Evolutionary conservation across 148 eudicot genomes (phyloP).

Genomic region (Diospyros kaki): DNA sequence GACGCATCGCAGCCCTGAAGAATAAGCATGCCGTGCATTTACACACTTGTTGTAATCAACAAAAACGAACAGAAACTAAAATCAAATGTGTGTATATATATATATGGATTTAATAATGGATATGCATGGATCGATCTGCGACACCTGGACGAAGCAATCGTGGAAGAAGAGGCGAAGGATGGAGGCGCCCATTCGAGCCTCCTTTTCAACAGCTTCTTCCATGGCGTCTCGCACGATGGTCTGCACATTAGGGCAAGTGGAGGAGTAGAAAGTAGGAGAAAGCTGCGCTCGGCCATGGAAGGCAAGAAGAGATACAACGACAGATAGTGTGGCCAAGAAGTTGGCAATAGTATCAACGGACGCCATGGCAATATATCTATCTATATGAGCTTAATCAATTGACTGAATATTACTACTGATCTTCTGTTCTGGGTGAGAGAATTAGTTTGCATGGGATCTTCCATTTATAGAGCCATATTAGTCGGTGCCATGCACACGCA

Average conservation of each 20-base stretch:
- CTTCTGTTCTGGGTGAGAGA: too few species aligned
- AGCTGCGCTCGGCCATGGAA: slow-evolving; percentile 12
- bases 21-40: slow-evolving; percentile 7
- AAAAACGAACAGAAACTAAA: neutral
- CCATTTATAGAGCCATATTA: too few species aligned
- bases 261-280: slow-evolving; percentile 21
- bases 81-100: neutral
- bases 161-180: slow-evolving; percentile 38
- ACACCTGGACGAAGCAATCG: slow-evolving; percentile 37
- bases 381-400: too few species aligned
- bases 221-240: slow-evolving; percentile 22
- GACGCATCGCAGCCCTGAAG: slow-evolving; percentile 14
- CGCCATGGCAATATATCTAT: too few species aligned
- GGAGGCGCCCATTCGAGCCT: slow-evolving; percentile 30
- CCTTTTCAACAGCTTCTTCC: slow-evolving; percentile 14
- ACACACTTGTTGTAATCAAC: too few species aligned
- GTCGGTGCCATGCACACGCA: too few species aligned
- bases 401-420: too few species aligned
- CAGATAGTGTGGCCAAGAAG: neutral
- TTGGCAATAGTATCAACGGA: slow-evolving; percentile 10
- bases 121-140: neutral
- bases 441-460: too few species aligned
- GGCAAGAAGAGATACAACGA: neutral
- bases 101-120: neutral
- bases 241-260: slow-evolving; percentile 27